These are phyloP conservation scores for Insectozyma bohioensis DNA, from an alignment of 1,139 yeast species.

Conservation along the genomic window DNA sequence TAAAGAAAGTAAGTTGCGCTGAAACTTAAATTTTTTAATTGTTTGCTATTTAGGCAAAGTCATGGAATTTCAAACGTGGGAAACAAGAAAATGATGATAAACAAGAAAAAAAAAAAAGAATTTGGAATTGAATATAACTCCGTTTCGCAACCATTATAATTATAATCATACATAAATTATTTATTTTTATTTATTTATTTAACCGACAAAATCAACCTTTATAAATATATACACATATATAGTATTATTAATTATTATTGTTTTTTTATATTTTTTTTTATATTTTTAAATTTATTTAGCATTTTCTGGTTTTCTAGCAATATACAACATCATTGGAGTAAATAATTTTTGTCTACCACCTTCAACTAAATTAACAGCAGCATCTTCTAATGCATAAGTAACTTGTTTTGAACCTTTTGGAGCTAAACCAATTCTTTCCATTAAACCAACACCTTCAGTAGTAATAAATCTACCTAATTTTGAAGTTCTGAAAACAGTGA, in stretches of 20 bases:
- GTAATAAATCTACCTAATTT: slow-evolving; percentile 82
- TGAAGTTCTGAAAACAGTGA: slow-evolving; percentile 89
- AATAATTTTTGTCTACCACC: slow-evolving; percentile 89
- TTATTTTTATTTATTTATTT: too few species aligned
- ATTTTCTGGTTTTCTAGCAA: slow-evolving; percentile 71
- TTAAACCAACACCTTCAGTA: slow-evolving; percentile 70
- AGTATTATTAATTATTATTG: too few species aligned
- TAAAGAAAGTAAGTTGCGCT: too few species aligned
- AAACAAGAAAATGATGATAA: too few species aligned
- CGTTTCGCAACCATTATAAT: not conserved
- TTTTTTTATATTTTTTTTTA: too few species aligned
- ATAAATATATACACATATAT: too few species aligned
- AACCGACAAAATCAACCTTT: not conserved
- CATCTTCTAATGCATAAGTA: slow-evolving; percentile 91
- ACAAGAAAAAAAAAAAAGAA: too few species aligned
- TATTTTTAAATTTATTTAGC: slow-evolving; percentile 10
- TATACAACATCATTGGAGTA: slow-evolving; percentile 95
- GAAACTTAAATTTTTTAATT: too few species aligned
- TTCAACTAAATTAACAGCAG: slow-evolving; percentile 90
- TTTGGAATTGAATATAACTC: slow-evolving; percentile 3
- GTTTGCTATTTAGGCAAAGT: too few species aligned
- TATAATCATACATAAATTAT: not conserved
- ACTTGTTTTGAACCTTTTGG: slow-evolving; percentile 94
- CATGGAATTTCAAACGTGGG: not conserved
- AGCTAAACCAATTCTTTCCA: slow-evolving; percentile 85